A percentile compares a stretch with the other conserved stretches of the same genome.
Conservation (phyloP, 176 grass and related monocot genomes). For the Oryza brachyantha region DNA sequence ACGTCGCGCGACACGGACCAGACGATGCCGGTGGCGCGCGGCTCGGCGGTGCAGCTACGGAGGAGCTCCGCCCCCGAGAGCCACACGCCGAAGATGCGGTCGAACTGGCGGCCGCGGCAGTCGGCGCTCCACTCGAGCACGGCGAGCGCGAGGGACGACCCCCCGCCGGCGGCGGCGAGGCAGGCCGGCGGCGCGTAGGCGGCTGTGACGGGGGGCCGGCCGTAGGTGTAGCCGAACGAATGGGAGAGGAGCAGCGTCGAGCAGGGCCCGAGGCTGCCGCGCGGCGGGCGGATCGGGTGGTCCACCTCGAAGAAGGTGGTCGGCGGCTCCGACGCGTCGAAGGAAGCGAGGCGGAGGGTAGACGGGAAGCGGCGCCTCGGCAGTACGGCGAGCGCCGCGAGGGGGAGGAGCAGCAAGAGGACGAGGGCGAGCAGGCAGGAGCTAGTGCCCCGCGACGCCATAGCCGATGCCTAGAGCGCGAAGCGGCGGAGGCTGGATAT, state of each 20-base stretch:
- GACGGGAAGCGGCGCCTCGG: background rate
- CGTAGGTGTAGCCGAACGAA: slow-evolving; percentile 61
- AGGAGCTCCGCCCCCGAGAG: slow-evolving; percentile 79
- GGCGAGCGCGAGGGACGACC: slow-evolving; percentile 32
- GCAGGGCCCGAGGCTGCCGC: slow-evolving; percentile 38
- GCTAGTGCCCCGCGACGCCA: slow-evolving; percentile 3
- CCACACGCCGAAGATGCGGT: slow-evolving; percentile 88
- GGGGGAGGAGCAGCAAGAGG: slow-evolving; percentile 5
- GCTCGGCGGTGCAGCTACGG: slow-evolving; percentile 72
- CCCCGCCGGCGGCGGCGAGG: slow-evolving; percentile 13
- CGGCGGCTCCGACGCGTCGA: slow-evolving; percentile 33
- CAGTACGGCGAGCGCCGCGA: background rate
- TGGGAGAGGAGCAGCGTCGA: slow-evolving; percentile 51
- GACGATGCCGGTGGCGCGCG: slow-evolving; percentile 56
- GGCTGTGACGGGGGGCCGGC: slow-evolving; percentile 35
- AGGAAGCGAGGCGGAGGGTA: background rate
- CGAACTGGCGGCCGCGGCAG: slow-evolving; percentile 71
- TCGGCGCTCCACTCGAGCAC: slow-evolving; percentile 67
- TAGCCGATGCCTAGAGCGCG: background rate
- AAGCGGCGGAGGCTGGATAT: background rate
- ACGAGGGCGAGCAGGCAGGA: background rate
- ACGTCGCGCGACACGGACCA: slow-evolving; percentile 72
- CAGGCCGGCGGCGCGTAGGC: slow-evolving; percentile 47
- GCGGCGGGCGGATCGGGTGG: slow-evolving; percentile 50
- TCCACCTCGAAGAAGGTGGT: slow-evolving; percentile 73